Percentiles rank a stretch among this genome's conserved stretches.
Evolutionary conservation across 2,329 filamentous ascomycete genomes (phyloP).

Genomic region (Penicillium psychrosexuale): DNA sequence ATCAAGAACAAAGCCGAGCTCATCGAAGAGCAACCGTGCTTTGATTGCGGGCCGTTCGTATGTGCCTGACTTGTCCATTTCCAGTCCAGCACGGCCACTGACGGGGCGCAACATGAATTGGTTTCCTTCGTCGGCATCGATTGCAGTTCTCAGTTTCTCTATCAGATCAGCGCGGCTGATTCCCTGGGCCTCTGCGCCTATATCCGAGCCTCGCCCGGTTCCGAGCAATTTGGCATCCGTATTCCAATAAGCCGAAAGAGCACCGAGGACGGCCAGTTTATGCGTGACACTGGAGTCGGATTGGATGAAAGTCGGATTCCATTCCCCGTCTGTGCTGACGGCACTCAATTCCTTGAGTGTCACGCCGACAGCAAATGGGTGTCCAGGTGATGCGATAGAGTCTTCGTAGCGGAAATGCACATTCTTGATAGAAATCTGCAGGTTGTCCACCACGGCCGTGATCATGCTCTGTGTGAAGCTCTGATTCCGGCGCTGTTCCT

Average conservation of each 20-base stretch:
- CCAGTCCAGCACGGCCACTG: conserved; percentile 88
- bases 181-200: conserved; percentile 56
- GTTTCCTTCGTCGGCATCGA: conserved; percentile 71
- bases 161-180: conserved; percentile 73
- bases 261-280: conserved; percentile 87
- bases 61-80: conserved; percentile 89
- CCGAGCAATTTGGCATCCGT: conserved; percentile 84
- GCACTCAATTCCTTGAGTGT: conserved; percentile 96
- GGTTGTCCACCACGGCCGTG: conserved; percentile 96
- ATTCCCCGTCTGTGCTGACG: conserved; percentile 89
- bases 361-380: conserved; percentile 89
- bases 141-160: conserved; percentile 71
- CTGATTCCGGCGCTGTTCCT: conserved; percentile 96
- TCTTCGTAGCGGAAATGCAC: conserved; percentile 98
- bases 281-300: conserved; percentile 78
- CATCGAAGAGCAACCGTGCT: conserved; percentile 87
- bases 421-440: conserved; percentile 97
- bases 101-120: conserved; percentile 97
- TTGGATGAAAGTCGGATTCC: conserved; percentile 95
- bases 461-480: conserved; percentile 94
- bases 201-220: conserved; percentile 69
- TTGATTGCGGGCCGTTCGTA: conserved; percentile 79
- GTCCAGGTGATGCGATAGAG: conserved; percentile 87
- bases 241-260: conserved; percentile 95
- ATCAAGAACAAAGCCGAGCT: conserved; percentile 95